phyloP scores from a whole-genome alignment of 176 grass and related monocot genomes.

The Aegilops tauschii region DNA sequence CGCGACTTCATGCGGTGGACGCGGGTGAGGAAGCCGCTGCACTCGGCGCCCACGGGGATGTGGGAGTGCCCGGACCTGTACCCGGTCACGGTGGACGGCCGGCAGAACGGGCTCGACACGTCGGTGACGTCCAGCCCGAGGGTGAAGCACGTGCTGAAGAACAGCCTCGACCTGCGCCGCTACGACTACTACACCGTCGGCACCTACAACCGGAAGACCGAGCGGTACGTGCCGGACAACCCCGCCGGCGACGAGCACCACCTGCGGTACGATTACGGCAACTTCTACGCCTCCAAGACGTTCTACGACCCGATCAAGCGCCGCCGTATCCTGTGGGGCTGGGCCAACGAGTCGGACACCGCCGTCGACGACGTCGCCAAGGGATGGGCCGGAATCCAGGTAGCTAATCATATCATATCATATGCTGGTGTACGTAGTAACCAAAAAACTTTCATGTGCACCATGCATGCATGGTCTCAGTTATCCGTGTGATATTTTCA shows the following conservation, averaged over 20 bases:
- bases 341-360: constrained; percentile 79
- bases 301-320: constrained; percentile 67
- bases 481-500: not conserved
- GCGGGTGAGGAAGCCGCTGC: constrained; percentile 54
- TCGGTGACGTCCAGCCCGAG: not conserved
- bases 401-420: not conserved
- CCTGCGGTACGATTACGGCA: constrained; percentile 73
- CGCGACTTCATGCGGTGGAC: constrained; percentile 61
- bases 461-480: too few species aligned
- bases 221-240: constrained; percentile 62
- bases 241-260: constrained; percentile 40
- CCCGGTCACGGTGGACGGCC: constrained; percentile 33
- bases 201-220: constrained; percentile 27
- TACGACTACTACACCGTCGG: constrained; percentile 90
- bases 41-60: constrained; percentile 66
- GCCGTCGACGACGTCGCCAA: constrained; percentile 50
- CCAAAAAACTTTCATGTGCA: too few species aligned
- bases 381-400: constrained; percentile 87
- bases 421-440: too few species aligned
- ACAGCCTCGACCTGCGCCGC: constrained; percentile 63
- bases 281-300: constrained; percentile 90
- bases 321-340: constrained; percentile 75
- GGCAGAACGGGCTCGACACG: constrained; percentile 38
- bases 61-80: constrained; percentile 95
- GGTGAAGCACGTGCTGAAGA: constrained; percentile 75